Base-by-base conservation (phyloP, 1,139 yeast genomes). In the Suhomyces bolitotheri region DNA sequence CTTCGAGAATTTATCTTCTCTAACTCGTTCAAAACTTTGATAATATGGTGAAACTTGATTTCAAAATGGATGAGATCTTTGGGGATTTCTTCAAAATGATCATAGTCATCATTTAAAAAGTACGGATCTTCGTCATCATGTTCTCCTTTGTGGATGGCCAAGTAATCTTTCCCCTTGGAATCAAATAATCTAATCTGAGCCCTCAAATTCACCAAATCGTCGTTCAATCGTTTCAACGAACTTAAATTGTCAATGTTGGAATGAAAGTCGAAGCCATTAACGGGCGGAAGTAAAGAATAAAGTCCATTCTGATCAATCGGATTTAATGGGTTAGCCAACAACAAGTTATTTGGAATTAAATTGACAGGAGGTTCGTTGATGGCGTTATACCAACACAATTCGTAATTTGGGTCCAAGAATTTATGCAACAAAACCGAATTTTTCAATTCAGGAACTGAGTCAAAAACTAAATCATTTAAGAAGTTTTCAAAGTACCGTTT, bases 331-430 rank as follows among this genome's bases (percentile, higher is more conserved):
- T 71, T 70, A 5, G 73, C 70, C 21, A 70, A 53, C 21, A 71
- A 48, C 33, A 69, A 51, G 39, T 64, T 66, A 35, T 62, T 57
- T 1, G 76, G 76, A 12, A 71, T 51, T 30, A 60, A 48, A 39
- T 56, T 68, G 3, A 62, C 65, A 1, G 77, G 77, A 5, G 76
- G 74, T 46, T 71, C 76, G 47, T 61, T 60, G 30, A 71, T 51
- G 6, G 76, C 77, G 51, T 68, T 68, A 29, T 59, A 59, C 77
- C 77, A 71, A 40, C 71, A 60, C 42, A 64, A 53, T 45, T 71
- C 77, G 45, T 70, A 71, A 51, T 67, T 71, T 11, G 77, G 77
- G 45, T 71, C 77, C 36, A 71, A 54, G 40, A 71, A 71, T 47
- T 71, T 71, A 40, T 64, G 70, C 15, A 71, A 44, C 19, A 71